These are phyloP conservation scores for Cinchona pubescens DNA, from an alignment of 257 asterid species.

Conservation along the genomic window DNA sequence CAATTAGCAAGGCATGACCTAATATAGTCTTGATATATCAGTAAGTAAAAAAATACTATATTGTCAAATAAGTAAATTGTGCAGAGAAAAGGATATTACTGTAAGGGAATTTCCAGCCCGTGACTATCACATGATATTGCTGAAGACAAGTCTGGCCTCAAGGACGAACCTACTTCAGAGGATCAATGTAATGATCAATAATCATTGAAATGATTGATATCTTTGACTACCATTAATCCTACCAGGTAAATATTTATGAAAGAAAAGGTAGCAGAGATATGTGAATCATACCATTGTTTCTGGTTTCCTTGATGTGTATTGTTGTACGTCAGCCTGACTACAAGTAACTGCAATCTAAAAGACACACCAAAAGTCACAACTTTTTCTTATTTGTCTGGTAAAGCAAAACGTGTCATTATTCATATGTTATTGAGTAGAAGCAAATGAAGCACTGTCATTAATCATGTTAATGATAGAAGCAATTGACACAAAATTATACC, in stretches of 20 bases:
- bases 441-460: not conserved
- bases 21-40: constrained; percentile 23
- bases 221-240: not conserved
- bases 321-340: constrained; percentile 23
- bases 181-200: constrained; percentile 6
- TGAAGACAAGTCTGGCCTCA: constrained; percentile 31
- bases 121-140: constrained; percentile 28
- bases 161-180: constrained; percentile 40
- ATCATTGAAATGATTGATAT: not conserved
- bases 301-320: constrained; percentile 26
- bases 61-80: not conserved
- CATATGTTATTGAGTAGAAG: too few species aligned
- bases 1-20: constrained; percentile 32
- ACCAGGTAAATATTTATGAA: not conserved
- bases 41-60: constrained; percentile 7
- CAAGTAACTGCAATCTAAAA: constrained; percentile 23
- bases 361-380: constrained; percentile 2
- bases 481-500: constrained; percentile 20
- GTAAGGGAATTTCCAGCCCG: constrained; percentile 29
- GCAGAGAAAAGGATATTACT: constrained; percentile 25
- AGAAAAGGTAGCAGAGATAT: not conserved
- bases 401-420: too few species aligned
- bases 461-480: not conserved
- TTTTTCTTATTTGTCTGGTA: not conserved
- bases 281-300: constrained; percentile 33